Conservation (phyloP, 768 basidiomycete species). For the Trametes cingulata region DNA sequence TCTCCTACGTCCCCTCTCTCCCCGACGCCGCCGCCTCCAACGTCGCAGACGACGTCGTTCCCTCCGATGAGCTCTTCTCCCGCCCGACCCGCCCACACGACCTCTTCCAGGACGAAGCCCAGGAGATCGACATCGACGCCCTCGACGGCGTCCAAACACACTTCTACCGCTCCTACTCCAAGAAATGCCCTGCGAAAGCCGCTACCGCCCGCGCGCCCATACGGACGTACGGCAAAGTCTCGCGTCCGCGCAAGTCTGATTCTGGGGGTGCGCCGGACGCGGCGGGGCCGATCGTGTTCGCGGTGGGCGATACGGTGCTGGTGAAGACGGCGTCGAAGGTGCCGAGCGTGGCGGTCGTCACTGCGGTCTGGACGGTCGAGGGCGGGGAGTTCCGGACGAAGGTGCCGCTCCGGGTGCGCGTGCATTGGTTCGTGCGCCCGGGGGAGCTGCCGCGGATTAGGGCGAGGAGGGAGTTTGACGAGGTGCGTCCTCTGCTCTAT, state of each 20-base stretch:
- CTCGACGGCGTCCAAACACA: constrained; percentile 18
- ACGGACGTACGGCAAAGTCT: constrained; percentile 4
- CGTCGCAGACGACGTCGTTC: constrained; percentile 21
- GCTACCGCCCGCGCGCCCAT: not conserved
- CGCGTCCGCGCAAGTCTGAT: not conserved
- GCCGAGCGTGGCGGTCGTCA: constrained; percentile 69
- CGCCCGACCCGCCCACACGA: constrained; percentile 21
- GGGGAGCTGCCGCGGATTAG: constrained; percentile 60
- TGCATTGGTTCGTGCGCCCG: constrained; percentile 80
- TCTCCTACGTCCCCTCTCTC: not conserved
- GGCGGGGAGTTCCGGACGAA: constrained; percentile 33
- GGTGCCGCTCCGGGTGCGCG: constrained; percentile 51
- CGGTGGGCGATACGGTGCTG: constrained; percentile 67
- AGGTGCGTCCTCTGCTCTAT: constrained; percentile 44
- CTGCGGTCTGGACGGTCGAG: constrained; percentile 64
- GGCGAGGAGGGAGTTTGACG: constrained; percentile 57
- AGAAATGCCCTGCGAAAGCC: not conserved
- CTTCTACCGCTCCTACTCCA: constrained; percentile 19
- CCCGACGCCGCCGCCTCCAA: not conserved
- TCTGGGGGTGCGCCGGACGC: not conserved
- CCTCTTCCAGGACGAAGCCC: constrained; percentile 22
- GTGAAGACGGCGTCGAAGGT: constrained; percentile 48
- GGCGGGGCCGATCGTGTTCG: constrained; percentile 38
- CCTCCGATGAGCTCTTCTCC: constrained; percentile 16
- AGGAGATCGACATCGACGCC: constrained; percentile 22